These are phyloP conservation scores for Exophiala oligosperma DNA, from an alignment of 2,329 filamentous ascomycete genomes.

Conservation along the genomic window DNA sequence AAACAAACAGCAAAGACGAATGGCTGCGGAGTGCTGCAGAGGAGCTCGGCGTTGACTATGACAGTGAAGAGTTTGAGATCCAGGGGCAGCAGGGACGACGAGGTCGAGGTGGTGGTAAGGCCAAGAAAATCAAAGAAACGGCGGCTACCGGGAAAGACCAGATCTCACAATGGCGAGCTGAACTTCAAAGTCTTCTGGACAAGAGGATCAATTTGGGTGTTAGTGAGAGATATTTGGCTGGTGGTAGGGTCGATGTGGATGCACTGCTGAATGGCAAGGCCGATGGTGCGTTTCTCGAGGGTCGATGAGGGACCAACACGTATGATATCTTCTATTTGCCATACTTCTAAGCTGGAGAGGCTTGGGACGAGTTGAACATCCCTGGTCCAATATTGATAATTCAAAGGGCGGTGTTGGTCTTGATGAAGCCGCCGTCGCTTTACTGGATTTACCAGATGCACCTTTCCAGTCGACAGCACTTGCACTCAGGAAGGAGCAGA, in stretches of 20 bases:
- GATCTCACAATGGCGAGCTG: slow-evolving; percentile 66
- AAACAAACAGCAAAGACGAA: slow-evolving; percentile 77
- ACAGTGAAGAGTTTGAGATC: slow-evolving; percentile 79
- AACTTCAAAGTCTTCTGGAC: slow-evolving; percentile 69
- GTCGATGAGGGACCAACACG: slow-evolving; percentile 6
- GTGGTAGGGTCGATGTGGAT: slow-evolving; percentile 79
- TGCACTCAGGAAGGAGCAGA: too few species aligned
- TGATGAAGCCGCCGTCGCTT: too few species aligned
- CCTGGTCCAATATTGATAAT: too few species aligned
- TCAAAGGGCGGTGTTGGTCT: too few species aligned
- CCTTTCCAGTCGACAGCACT: neutral
- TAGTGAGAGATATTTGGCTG: slow-evolving; percentile 80
- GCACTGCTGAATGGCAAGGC: slow-evolving; percentile 63
- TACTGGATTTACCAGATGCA: neutral
- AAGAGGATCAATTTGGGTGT: slow-evolving; percentile 83
- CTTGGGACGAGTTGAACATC: too few species aligned
- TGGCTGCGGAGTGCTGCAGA: slow-evolving; percentile 84
- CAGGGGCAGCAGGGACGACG: slow-evolving; percentile 58
- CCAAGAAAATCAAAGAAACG: slow-evolving; percentile 70
- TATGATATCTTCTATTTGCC: neutral
- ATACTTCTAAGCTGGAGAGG: too few species aligned
- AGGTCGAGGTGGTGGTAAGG: slow-evolving; percentile 72
- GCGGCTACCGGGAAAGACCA: slow-evolving; percentile 66
- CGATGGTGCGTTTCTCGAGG: slow-evolving; percentile 19
- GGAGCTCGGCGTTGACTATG: slow-evolving; percentile 90